Conservation (phyloP, 169 alveolate genomes). For the Plasmodium vivax region DNA sequence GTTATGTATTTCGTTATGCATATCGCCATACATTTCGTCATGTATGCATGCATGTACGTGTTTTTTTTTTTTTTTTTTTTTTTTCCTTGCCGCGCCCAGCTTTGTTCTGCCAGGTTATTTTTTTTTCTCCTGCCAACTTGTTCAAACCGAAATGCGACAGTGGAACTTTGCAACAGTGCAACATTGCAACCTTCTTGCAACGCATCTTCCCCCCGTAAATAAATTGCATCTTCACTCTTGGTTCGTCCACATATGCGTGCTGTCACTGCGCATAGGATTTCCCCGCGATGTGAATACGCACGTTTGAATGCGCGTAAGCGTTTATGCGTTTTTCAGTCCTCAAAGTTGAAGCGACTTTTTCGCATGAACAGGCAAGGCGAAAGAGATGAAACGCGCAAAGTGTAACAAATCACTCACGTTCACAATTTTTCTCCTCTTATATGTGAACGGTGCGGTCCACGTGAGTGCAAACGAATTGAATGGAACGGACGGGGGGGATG, state of each 20-base stretch:
- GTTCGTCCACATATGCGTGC: background rate
- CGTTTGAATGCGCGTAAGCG: background rate
- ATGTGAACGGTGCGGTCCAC: slow-evolving; percentile 10
- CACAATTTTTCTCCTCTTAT: slow-evolving; percentile 3
- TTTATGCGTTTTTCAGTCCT: background rate
- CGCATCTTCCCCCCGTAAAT: background rate
- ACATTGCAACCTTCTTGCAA: background rate
- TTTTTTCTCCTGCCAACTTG: background rate
- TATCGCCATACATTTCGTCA: background rate
- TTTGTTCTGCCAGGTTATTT: background rate
- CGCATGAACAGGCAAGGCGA: background rate
- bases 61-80: background rate
- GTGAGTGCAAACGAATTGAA: slow-evolving; percentile 1
- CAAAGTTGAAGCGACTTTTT: background rate
- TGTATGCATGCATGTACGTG: background rate
- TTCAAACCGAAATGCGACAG: background rate
- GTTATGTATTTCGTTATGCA: too few species aligned
- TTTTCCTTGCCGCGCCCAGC: background rate
- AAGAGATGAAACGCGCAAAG: slow-evolving; percentile 35
- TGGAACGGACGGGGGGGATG: background rate
- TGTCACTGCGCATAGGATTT: background rate
- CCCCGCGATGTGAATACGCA: background rate
- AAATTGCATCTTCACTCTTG: background rate
- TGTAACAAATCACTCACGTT: slow-evolving; percentile 23
- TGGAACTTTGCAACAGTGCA: background rate